A percentile compares a stretch with the other conserved stretches of the same genome.
Conservation (phyloP, 495 filamentous ascomycete genomes). For the Bacidia rubella region DNA sequence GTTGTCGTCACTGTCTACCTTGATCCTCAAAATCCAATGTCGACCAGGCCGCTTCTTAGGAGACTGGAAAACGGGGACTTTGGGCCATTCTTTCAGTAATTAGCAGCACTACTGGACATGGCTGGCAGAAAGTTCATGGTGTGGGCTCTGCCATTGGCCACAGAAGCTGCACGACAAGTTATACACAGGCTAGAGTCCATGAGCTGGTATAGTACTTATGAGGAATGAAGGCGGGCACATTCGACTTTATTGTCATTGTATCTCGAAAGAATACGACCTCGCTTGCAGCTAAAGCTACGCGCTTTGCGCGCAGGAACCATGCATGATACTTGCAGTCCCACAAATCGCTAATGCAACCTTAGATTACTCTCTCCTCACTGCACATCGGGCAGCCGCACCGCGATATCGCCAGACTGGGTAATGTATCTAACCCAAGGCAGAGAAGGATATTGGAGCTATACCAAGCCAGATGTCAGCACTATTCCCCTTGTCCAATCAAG, state of each 20-base stretch:
- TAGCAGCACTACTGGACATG: too few relatives aligned
- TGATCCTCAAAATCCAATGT: slow-evolving; percentile 10
- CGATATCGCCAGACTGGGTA: slow-evolving; percentile 90
- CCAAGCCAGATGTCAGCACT: slow-evolving; percentile 9
- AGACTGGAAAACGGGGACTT: slow-evolving; percentile 7
- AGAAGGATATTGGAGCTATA: slow-evolving; percentile 89
- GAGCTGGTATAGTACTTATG: too few relatives aligned
- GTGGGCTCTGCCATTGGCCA: too few relatives aligned
- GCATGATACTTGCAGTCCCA: neutral
- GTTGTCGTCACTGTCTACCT: slow-evolving; percentile 16
- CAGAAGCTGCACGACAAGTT: too few relatives aligned
- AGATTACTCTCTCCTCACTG: slow-evolving; percentile 32
- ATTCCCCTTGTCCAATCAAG: neutral
- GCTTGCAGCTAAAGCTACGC: neutral
- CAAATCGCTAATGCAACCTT: neutral
- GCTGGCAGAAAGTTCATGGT: too few relatives aligned
- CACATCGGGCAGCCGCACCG: slow-evolving; percentile 80
- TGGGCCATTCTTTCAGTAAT: slow-evolving; percentile 14
- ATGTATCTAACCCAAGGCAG: slow-evolving; percentile 98
- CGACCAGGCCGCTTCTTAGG: neutral
- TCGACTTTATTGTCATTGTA: too few relatives aligned
- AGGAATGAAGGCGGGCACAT: too few relatives aligned
- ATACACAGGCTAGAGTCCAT: too few relatives aligned
- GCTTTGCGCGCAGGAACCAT: neutral
- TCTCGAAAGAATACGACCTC: too few relatives aligned